Evolutionary conservation across 768 basidiomycete genomes (phyloP), one percentile per base, ranked within the genome.

Genomic region (Trametes cingulata): DNA sequence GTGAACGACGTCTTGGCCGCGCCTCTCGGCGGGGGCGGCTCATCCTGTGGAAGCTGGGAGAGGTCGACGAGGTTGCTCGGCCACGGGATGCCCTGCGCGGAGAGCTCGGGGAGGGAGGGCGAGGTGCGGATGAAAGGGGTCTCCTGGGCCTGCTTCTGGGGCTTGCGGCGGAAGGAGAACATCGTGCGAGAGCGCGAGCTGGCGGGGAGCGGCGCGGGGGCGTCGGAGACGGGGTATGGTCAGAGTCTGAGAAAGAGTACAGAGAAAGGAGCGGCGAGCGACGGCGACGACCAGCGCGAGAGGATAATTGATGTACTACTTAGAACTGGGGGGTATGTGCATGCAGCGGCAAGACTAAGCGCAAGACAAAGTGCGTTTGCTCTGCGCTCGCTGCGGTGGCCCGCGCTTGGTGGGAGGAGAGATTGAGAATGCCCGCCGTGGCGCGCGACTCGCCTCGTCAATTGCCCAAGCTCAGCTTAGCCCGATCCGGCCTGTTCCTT

Each of bases 21-120:
- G 85, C 87, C 88, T 82, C 85, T 81, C 71, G 76, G 69, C 72
- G 71, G 73, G 36, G 67, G 57, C 35, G 67, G 50, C 39, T 76
- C 71, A 5, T 77, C 73, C 67, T 84, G 77, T 52, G 84, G 82
- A 60, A 90, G 82, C 60, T 85, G 82, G 40, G 82, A 78, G 60
- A 88, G 78, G 69, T 93, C 89, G 41, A 94, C 85, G 36, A 94
- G 82, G 73, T 87, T 81, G 74, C 87, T 88, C 22, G 92, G 92
- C 92, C 92, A 94, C 57, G 87, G 87, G 39, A 91, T 88, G 36
- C 86, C 89, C 68, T 85, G 87, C 43, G 86, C 81, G 52, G 77
- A 80, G 65, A 93, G 81, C 69, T 91, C 85, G 58, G 92, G 92
- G 37, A 93, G 81, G 50, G 91, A 93, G 8, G 90, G 88, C 40